Percentiles rank a stretch among this genome's conserved stretches.
Evolutionary conservation across 2,329 filamentous ascomycete genomes (phyloP).

Genomic region (Aschersonia sp.): DNA sequence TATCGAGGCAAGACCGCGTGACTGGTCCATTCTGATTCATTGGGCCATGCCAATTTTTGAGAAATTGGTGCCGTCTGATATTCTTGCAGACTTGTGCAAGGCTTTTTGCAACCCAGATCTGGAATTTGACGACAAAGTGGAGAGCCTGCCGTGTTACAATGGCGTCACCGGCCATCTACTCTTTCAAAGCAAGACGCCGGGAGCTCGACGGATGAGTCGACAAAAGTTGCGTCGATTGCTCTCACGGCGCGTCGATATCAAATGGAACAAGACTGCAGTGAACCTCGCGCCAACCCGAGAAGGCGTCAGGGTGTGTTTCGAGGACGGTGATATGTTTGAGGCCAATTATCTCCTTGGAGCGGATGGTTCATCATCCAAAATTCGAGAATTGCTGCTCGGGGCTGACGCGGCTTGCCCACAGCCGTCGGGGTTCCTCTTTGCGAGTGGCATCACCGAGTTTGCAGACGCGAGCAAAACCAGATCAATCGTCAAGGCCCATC

Average conservation of each 20-base stretch:
- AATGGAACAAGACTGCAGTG: conserved; percentile 13
- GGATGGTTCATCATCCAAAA: conserved; percentile 16
- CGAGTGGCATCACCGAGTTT: conserved; percentile 12
- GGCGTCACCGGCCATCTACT: conserved; percentile 20
- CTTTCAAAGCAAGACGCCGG: conserved; percentile 17
- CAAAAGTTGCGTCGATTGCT: conserved; percentile 17
- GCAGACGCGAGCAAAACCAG: conserved; percentile 12
- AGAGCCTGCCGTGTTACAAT: conserved; percentile 17
- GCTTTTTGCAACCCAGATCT: conserved; percentile 20
- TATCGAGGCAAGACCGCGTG: conserved; percentile 15
- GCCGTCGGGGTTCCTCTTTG: conserved; percentile 15
- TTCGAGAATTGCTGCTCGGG: conserved; percentile 16
- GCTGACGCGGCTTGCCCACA: conserved; percentile 8
- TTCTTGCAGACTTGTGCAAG: conserved; percentile 13
- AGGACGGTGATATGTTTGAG: conserved; percentile 7
- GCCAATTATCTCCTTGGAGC: conserved; percentile 13
- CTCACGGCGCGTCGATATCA: conserved; percentile 15
- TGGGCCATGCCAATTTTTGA: conserved; percentile 22
- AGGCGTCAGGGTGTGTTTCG: conserved; percentile 12
- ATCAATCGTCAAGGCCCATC: conserved; percentile 13
- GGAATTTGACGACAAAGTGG: conserved; percentile 14
- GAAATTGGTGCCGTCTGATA: conserved; percentile 17
- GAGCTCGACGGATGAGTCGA: conserved; percentile 18
- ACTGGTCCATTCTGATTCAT: conserved; percentile 25
- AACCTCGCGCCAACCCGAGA: conserved; percentile 1